Base-by-base conservation (phyloP, 1,139 yeast species). In the Scheffersomyces segobiensis region DNA sequence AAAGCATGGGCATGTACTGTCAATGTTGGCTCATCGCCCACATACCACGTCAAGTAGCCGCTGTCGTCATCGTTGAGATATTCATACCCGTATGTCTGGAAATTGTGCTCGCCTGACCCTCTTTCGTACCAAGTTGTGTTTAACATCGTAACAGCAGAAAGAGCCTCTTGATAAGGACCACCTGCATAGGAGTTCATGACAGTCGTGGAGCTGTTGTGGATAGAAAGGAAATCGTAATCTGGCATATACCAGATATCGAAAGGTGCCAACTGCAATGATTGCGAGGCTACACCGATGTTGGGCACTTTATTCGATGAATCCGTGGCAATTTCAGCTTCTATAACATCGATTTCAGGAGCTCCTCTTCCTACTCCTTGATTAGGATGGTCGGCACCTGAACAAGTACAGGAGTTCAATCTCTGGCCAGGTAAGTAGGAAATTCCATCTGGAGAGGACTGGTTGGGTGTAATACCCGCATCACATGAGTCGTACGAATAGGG, bases 401-500 rank as follows among this genome's bases (percentile, higher is more conserved):
- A 72, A 5, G 73, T 69, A 61, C 76, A 72, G n/a, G 63, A 50
- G 68, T 80, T 85, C 60, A 91, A 77, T 59, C 83, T 82, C 75
- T 91, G 96, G 26, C 97, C 97, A 0, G 92, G 91, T 51, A 91
- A 76, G 67, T 84, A 88, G 12, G 91, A 87, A 54, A 91, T 82
- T 52, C 97, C 97, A 73, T 91, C 97, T 1, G 89, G 80, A 0
- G 92, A 83, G 17, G 93, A 87, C 74, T 91, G 97, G 70, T 91
- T 91, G n/a, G 96, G 88, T 10, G 97, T 90, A 61, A 91, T 91
- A 62, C 97, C 97, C 5, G 91, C 91, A 78, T 91, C 97, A 76
- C 97, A 91, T 20, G 84, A 74, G 50, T 87, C 85, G 70, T 91
- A 91, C n/a, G 92, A 80, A 68, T 91, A 91, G 3, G 97, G 97